Conservation (phyloP, 208 protist genomes). For the Crithidia thermophila region DNA sequence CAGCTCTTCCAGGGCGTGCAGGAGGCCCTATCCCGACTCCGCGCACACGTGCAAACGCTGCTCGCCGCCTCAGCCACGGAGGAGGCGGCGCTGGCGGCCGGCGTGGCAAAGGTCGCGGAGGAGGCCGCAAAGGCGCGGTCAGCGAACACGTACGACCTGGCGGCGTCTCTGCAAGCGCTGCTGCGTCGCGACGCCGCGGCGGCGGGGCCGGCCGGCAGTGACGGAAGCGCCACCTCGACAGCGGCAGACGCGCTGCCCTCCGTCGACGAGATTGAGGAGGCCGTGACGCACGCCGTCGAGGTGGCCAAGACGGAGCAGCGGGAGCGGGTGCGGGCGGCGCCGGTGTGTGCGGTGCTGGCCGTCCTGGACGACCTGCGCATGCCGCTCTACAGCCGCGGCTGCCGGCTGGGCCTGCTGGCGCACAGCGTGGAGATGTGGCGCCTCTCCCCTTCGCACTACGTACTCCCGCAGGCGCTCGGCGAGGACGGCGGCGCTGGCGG, state of each 20-base stretch:
- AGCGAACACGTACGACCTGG: slow-evolving; percentile 25
- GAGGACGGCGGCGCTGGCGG: slow-evolving; percentile 8
- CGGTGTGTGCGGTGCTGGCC: slow-evolving; percentile 44
- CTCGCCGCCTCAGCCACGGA: slow-evolving; percentile 49
- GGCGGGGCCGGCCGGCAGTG: neutral
- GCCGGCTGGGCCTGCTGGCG: slow-evolving; percentile 55
- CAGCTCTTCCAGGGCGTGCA: slow-evolving; percentile 55
- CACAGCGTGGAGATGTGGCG: slow-evolving; percentile 67
- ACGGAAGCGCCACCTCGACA: neutral
- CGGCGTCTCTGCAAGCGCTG: slow-evolving; percentile 31
- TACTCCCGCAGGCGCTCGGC: slow-evolving; percentile 22
- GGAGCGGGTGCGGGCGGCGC: slow-evolving; percentile 47
- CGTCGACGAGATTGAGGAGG: slow-evolving; percentile 23
- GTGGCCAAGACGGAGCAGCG: slow-evolving; percentile 36
- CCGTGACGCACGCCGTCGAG: slow-evolving; percentile 40
- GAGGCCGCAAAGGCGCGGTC: slow-evolving; percentile 25
- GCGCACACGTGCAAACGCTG: slow-evolving; percentile 69
- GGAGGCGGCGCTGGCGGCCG: slow-evolving; percentile 50
- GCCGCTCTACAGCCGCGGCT: slow-evolving; percentile 66
- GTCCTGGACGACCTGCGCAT: slow-evolving; percentile 68
- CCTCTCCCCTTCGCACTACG: slow-evolving; percentile 63
- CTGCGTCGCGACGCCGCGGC: slow-evolving; percentile 25
- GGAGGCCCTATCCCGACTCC: slow-evolving; percentile 64
- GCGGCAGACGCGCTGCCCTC: slow-evolving; percentile 27
- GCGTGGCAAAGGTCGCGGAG: slow-evolving; percentile 24